Percentiles rank a stretch among this genome's conserved stretches.
Conservation (phyloP, 306 rosid genomes). For the Fragaria iinumae region DNA sequence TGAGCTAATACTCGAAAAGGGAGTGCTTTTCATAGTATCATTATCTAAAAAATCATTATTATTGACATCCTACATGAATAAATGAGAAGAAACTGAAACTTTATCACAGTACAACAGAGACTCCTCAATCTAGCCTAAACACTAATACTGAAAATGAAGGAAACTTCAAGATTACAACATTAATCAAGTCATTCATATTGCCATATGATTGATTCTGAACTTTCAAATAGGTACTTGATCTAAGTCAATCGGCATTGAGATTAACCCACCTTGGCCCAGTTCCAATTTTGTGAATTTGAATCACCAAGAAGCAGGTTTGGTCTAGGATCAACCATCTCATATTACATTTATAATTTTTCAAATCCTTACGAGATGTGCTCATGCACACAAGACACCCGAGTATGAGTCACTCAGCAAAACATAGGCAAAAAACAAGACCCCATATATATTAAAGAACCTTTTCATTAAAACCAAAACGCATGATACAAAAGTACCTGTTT, state of each 20-base stretch:
- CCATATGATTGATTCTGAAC: not conserved
- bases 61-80: not conserved
- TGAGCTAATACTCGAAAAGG: not conserved
- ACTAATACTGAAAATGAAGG: not conserved
- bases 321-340: not conserved
- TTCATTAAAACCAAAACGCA: not conserved
- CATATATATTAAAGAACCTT: not conserved
- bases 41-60: not conserved
- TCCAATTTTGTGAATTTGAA: not conserved
- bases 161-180: not conserved
- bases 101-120: not conserved
- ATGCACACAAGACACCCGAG: not conserved
- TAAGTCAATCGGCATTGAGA: not conserved
- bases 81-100: not conserved
- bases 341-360: not conserved
- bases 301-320: constrained; percentile 6
- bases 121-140: not conserved
- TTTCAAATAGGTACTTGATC: not conserved
- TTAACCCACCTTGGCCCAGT: not conserved
- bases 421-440: not conserved
- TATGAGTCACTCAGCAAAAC: not conserved
- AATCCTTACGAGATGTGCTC: not conserved
- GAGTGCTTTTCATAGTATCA: not conserved
- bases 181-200: not conserved
- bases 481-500: constrained; percentile 53